Conservation (phyloP, 495 filamentous ascomycete genomes). For the Neurospora discreta region DNA sequence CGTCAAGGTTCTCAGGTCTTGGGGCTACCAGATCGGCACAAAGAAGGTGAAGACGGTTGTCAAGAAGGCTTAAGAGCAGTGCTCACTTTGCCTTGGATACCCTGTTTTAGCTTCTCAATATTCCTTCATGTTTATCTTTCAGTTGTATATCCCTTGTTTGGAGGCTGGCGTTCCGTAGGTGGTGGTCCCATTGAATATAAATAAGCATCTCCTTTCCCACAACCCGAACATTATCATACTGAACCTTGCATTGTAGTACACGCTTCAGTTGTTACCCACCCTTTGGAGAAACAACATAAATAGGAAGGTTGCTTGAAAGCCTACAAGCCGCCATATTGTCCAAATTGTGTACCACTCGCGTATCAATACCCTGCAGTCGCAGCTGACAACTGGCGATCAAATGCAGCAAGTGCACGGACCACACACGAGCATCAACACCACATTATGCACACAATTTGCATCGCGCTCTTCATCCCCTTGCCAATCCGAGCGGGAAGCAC, state of each 20-base stretch:
- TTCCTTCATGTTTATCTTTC: not conserved
- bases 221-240: not conserved
- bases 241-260: not conserved
- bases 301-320: not conserved
- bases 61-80: not conserved
- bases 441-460: not conserved
- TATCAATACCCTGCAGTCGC: not conserved
- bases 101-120: not conserved
- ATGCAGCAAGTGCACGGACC: not conserved
- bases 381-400: not conserved
- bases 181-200: conserved; percentile 4
- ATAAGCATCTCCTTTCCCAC: conserved; percentile 5
- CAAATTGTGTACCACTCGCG: not conserved
- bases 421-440: not conserved
- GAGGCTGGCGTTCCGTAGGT: conserved; percentile 4
- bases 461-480: not conserved
- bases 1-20: conserved; percentile 69
- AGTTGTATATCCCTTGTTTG: not conserved
- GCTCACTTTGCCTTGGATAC: not conserved
- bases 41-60: conserved; percentile 11
- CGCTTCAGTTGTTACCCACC: not conserved
- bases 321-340: not conserved
- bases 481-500: not conserved
- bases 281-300: not conserved
- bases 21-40: conserved; percentile 61